Evolutionary conservation across 2,329 filamentous ascomycete species (phyloP).

Genomic region (Penicillium psychrosexuale): DNA sequence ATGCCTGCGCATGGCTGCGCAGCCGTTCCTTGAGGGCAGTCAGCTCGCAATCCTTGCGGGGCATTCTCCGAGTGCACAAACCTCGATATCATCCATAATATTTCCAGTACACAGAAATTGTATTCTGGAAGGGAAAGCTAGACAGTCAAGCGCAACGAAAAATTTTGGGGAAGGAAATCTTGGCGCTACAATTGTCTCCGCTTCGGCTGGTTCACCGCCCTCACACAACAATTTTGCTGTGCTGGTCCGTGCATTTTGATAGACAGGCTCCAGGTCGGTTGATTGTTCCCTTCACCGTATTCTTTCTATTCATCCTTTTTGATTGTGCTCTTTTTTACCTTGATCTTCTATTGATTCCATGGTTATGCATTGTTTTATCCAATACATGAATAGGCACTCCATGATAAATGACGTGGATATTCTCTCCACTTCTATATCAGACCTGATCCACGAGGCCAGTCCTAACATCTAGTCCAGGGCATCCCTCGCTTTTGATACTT

Average conservation of each 20-base stretch:
- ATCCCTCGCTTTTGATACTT: conserved; percentile 24
- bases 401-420: background rate
- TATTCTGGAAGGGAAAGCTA: conserved; percentile 17
- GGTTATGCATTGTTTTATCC: background rate
- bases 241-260: conserved; percentile 2
- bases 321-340: background rate
- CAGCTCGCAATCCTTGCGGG: conserved; percentile 20
- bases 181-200: conserved; percentile 34
- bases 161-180: conserved; percentile 42
- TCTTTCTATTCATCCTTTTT: background rate
- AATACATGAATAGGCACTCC: background rate
- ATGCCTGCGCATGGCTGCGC: conserved; percentile 64
- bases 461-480: conserved; percentile 24
- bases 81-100: conserved; percentile 41
- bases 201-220: conserved; percentile 31
- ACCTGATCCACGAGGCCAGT: conserved; percentile 18
- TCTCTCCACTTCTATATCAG: conserved; percentile 10
- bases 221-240: conserved; percentile 4
- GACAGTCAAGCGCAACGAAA: conserved; percentile 33
- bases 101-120: conserved; percentile 13
- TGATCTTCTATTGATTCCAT: background rate
- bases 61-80: conserved; percentile 26
- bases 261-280: background rate
- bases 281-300: background rate
- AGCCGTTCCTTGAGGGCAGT: conserved; percentile 44